Conservation (phyloP, 2,329 filamentous ascomycete species). For the Aspergillus clavatus region DNA sequence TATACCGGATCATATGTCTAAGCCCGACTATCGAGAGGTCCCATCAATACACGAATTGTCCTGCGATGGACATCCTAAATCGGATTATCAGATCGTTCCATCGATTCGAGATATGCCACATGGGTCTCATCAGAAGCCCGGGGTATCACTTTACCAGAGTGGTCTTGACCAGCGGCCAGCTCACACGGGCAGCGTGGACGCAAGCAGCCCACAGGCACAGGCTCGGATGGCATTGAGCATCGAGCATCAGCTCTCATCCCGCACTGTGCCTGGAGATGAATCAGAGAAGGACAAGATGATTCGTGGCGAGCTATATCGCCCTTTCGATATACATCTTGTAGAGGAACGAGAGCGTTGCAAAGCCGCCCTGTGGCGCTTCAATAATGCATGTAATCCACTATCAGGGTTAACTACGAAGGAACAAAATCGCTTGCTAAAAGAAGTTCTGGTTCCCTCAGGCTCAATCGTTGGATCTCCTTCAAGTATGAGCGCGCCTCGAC, state of each 20-base stretch:
- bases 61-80: constrained; percentile 33
- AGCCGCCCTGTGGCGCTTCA: constrained; percentile 77
- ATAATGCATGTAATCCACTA: constrained; percentile 72
- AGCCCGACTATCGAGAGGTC: constrained; percentile 39
- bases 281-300: constrained; percentile 92
- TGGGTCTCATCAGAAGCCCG: constrained; percentile 31
- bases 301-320: constrained; percentile 69
- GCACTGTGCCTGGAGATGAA: constrained; percentile 40
- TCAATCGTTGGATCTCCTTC: constrained; percentile 44
- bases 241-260: constrained; percentile 37
- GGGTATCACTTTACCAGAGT: constrained; percentile 35
- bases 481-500: constrained; percentile 50
- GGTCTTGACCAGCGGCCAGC: constrained; percentile 35
- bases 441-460: constrained; percentile 34
- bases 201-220: constrained; percentile 39
- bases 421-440: constrained; percentile 36
- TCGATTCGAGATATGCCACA: constrained; percentile 39
- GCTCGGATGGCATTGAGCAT: constrained; percentile 42
- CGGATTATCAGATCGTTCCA: constrained; percentile 39
- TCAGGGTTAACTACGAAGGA: constrained; percentile 59
- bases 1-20: constrained; percentile 35
- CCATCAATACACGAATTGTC: constrained; percentile 39
- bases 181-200: constrained; percentile 32
- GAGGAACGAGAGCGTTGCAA: constrained; percentile 82
- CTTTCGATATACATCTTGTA: constrained; percentile 71